Conservation (phyloP, 257 asterid genomes). For the Forsythia suspensa region DNA sequence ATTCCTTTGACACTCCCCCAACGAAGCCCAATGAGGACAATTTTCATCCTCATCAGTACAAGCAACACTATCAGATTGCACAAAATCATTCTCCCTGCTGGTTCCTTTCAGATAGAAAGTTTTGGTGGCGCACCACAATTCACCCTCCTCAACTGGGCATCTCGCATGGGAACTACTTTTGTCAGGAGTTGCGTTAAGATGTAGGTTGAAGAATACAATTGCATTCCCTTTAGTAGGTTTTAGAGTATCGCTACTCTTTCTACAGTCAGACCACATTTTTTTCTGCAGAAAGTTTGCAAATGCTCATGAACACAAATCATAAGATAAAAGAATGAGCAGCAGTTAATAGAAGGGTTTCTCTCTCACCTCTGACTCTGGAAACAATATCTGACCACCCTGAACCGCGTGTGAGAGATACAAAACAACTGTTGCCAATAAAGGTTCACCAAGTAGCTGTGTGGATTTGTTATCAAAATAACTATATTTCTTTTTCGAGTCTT, state of each 20-base stretch:
- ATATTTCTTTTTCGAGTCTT: slow-evolving; percentile 40
- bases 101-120: slow-evolving; percentile 40
- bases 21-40: slow-evolving; percentile 81
- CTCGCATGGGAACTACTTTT: slow-evolving; percentile 56
- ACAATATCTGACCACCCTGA: slow-evolving; percentile 71
- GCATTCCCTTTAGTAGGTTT: slow-evolving; percentile 75
- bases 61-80: slow-evolving; percentile 27
- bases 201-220: slow-evolving; percentile 60
- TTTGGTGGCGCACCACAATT: slow-evolving; percentile 76
- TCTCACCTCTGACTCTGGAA: slow-evolving; percentile 67
- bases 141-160: slow-evolving; percentile 69
- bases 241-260: slow-evolving; percentile 30
- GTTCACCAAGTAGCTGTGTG: slow-evolving; percentile 33
- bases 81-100: slow-evolving; percentile 16
- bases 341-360: slow-evolving; percentile 3
- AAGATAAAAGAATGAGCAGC: neutral
- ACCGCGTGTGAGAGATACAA: slow-evolving; percentile 70
- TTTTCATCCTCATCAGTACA: slow-evolving; percentile 84
- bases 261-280: slow-evolving; percentile 58
- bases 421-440: slow-evolving; percentile 73
- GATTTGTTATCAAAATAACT: slow-evolving; percentile 40
- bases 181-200: slow-evolving; percentile 73
- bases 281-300: slow-evolving; percentile 41
- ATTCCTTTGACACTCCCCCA: slow-evolving; percentile 80
- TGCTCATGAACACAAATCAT: slow-evolving; percentile 14